Conservation (phyloP, 164 flowering plant genomes). For the Warburgia ugandensis region DNA sequence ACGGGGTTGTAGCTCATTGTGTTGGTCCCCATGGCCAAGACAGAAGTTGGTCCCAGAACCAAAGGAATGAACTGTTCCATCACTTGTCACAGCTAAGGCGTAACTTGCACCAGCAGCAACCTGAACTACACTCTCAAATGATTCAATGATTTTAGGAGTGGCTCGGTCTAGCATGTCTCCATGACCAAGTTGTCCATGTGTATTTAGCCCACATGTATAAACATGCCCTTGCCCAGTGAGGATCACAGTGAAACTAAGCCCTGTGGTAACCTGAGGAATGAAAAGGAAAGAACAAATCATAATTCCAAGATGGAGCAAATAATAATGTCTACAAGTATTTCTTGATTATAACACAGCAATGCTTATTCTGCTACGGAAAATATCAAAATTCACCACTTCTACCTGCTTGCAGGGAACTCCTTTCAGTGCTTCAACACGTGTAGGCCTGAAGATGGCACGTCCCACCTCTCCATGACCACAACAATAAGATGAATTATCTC, state of each 20-base stretch:
- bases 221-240: slow-evolving; percentile 76
- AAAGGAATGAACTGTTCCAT: slow-evolving; percentile 75
- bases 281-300: neutral
- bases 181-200: slow-evolving; percentile 91
- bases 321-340: no score
- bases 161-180: slow-evolving; percentile 73
- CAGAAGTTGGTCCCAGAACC: slow-evolving; percentile 93
- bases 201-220: slow-evolving; percentile 76
- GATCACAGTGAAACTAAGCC: slow-evolving; percentile 77
- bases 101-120: slow-evolving; percentile 85
- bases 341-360: no score
- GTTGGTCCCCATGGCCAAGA: slow-evolving; percentile 96
- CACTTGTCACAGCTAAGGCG: slow-evolving; percentile 53
- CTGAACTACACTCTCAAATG: slow-evolving; percentile 51
- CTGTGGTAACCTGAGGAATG: slow-evolving; percentile 67
- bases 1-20: slow-evolving; percentile 64
- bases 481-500: slow-evolving; percentile 85
- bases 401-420: slow-evolving; percentile 91
- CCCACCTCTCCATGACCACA: slow-evolving; percentile 81
- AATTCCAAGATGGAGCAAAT: no score
- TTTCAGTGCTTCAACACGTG: slow-evolving; percentile 71
- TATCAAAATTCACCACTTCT: no score
- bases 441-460: slow-evolving; percentile 72
- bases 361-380: no score
- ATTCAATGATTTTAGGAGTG: slow-evolving; percentile 55